phyloP scores from a whole-genome alignment of 768 basidiomycete genomes.

The Lactarius tabidus region DNA sequence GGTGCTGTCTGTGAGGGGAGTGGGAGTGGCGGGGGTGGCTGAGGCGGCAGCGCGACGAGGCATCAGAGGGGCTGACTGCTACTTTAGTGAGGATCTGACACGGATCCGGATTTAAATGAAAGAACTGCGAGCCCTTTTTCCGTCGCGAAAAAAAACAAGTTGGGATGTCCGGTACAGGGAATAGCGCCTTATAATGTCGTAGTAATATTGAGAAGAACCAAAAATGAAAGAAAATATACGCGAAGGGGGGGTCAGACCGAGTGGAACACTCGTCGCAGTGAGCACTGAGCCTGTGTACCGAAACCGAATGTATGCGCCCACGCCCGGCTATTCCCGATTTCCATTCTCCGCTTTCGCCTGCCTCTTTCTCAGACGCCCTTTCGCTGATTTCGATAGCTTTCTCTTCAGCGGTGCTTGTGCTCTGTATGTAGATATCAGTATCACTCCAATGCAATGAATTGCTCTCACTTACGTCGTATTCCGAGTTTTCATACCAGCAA shows the following conservation, averaged over 20 bases:
- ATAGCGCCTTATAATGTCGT: not conserved
- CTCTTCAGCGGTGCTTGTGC: slow-evolving; percentile 53
- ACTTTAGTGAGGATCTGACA: slow-evolving; percentile 31
- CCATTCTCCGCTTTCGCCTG: slow-evolving; percentile 32
- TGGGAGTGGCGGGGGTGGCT: slow-evolving; percentile 22
- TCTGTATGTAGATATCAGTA: slow-evolving; percentile 34
- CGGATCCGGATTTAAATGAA: slow-evolving; percentile 32
- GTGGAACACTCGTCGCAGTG: slow-evolving; percentile 10
- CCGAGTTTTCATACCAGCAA: slow-evolving; percentile 33
- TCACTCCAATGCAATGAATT: not conserved
- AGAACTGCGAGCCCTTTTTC: not conserved
- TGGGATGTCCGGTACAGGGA: not conserved
- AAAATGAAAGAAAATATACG: slow-evolving; percentile 2
- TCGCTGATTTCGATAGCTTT: slow-evolving; percentile 55
- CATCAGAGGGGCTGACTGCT: slow-evolving; percentile 29
- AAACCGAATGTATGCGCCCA: not conserved
- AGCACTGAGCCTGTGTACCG: not conserved
- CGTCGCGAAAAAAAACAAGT: not conserved
- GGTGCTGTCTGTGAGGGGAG: slow-evolving; percentile 21
- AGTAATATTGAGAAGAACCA: slow-evolving; percentile 1
- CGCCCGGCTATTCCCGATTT: slow-evolving; percentile 17
- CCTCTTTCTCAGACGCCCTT: slow-evolving; percentile 48
- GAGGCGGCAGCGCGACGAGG: slow-evolving; percentile 34
- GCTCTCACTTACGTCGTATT: slow-evolving; percentile 49
- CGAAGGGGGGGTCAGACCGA: not conserved